Evolutionary conservation across 805 yeast genomes (phyloP), one percentile per base, ranked within the genome.

Genomic region (Sungouiella thailandica): DNA sequence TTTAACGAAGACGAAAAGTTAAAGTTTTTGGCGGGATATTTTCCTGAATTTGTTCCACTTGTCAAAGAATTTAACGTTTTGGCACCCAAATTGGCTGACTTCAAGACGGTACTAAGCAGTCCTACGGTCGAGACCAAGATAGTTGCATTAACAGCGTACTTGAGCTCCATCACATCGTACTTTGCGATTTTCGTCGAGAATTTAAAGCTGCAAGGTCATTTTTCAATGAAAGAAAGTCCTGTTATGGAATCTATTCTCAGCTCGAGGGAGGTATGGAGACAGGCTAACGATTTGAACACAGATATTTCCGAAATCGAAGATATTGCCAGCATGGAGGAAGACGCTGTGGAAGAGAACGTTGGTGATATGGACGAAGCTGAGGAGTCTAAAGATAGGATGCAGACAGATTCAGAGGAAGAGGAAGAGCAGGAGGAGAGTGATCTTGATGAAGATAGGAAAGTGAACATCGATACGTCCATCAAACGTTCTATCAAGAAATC

Each of bases 231-330:
- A 48, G 94, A 86, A 36, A 90, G 83, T 45, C 83, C 90, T 3
- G 81, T 90, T 2, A 90, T 93, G 96, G 88, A 85, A 50, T 74
- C 83, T 18, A 80, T 90, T 22, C 63, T 90, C 34, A 78, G 83
- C 34, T 71, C 93, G 3, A 73, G 94, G 45, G 96, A 90, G 52
- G 71, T 85, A 12, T 89, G 96, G 96, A 75, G 93, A 53, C 89
- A 83, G 49, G 95, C 94, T 4, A 68, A 62, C 29, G 75, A 66
- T 40, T 39, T 44, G 40, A 34, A 22, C 29, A 9, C 27, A 14
- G 28, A 16, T 22, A 19, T 6, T 20, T 27, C 13, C n/a, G 31
- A 12, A 24, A 30, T 5, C 19, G 24, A 26, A 5, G 17, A 16
- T 12, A 28, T 3, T 12, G 19, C 15, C 13, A 12, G 15, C 11